Base-by-base conservation (phyloP, 2,329 filamentous ascomycete species). In the Trichoderma atroviride region DNA sequence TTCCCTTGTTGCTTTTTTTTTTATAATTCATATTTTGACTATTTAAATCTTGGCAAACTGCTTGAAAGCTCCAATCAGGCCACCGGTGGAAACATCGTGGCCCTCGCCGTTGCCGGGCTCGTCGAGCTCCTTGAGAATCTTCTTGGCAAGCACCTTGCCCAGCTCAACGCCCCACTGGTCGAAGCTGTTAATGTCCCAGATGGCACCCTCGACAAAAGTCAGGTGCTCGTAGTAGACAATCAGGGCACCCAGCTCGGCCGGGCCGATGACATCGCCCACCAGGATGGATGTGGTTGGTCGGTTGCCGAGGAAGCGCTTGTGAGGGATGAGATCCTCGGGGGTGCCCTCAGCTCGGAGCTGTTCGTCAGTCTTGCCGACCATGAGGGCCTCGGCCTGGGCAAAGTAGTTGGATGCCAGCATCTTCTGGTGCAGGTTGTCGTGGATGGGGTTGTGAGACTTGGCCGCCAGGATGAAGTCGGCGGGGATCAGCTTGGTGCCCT, bases 101-200 rank as follows among this genome's bases (percentile, higher is more conserved):
- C 87, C 88, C 70, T 84, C 84, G 67, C 89, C 89, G 75, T 88
- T 89, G 71, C 88, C 92, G n/a, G 87, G 81, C 78, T 91, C 87
- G 74, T 97, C 94, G 70, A 99, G 87, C 86, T 99, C 96, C 77
- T 82, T 81, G 75, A 93, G 90, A 73, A 94, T 94, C 84, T 93
- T 94, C 90, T 95, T 98, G 71, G 96, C 96, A 74, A 99, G 85
- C 52, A 91, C 90, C 91, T 99, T 99, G 81, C 96, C 96, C 72
- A 99, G 86, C 87, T 99, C 96, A 56, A 99, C 96, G 83, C 96
- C 96, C 96, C 96, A 99, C 86, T 99, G 96, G 84, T 99, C 96
- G 79, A 98, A 99, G 78, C 91, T 94, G 89, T 99, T 99, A 86
- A 99, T 97, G 84, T 98, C 97, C 96, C 96, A 99, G 79, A 99